A percentile compares a stretch with the other conserved stretches of the same genome.
Evolutionary conservation across 164 flowering plant species (phyloP).

Genomic region (Annona squamosa): DNA sequence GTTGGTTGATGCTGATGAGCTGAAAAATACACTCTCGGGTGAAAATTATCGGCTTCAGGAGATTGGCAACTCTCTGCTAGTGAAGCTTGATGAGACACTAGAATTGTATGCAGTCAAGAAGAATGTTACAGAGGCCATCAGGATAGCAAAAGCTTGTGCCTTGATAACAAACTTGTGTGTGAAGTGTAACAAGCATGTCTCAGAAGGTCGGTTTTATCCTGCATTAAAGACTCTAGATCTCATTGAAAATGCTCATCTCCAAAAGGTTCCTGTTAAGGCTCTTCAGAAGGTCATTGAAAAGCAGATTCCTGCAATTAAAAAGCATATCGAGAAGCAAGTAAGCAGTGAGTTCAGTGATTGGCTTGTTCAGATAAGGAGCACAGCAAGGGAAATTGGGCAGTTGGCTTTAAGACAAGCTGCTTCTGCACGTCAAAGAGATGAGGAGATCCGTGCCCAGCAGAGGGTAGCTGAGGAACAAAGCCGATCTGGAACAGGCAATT

Average conservation of each 20-base stretch:
- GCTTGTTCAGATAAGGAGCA: conserved; percentile 73
- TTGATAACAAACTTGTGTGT: conserved; percentile 61
- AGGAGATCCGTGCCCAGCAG: conserved; percentile 67
- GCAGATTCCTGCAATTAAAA: conserved; percentile 54
- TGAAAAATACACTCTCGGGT: conserved; percentile 63
- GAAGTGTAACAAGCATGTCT: conserved; percentile 62
- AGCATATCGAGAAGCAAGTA: conserved; percentile 68
- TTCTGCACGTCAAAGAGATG: conserved; percentile 69
- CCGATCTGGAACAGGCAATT: conserved; percentile 47
- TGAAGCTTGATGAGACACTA: conserved; percentile 70
- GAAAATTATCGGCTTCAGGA: conserved; percentile 74
- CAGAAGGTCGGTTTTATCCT: conserved; percentile 72
- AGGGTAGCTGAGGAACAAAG: conserved; percentile 76
- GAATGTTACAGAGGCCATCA: conserved; percentile 66
- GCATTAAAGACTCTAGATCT: conserved; percentile 70
- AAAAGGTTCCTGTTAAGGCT: conserved; percentile 47
- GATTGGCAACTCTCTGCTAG: conserved; percentile 58
- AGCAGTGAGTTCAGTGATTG: conserved; percentile 71
- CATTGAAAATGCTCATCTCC: conserved; percentile 57
- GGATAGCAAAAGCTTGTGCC: conserved; percentile 53
- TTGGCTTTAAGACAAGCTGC: conserved; percentile 68
- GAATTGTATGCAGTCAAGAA: conserved; percentile 61
- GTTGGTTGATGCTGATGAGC: conserved; percentile 84
- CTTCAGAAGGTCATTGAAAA: conserved; percentile 45
- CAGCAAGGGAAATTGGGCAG: conserved; percentile 72